Base-by-base conservation (phyloP, 495 filamentous ascomycete species). In the Amniculicola lignicola region DNA sequence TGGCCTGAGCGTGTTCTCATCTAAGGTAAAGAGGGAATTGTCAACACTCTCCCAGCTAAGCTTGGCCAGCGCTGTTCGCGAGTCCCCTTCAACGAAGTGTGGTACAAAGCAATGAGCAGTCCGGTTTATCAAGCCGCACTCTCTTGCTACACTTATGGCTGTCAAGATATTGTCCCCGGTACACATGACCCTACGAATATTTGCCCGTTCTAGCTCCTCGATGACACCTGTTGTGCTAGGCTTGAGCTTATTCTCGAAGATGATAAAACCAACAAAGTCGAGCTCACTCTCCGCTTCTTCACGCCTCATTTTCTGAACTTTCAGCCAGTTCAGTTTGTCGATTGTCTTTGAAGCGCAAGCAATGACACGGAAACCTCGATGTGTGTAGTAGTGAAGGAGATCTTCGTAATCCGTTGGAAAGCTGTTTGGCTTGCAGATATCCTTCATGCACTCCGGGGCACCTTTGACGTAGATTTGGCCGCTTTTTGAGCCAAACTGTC, bases 231-330 rank as follows among this genome's bases (percentile, higher is more conserved):
- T 74, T 4, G 90, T 96, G 28, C 78, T 86, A 16, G 85, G 81
- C 69, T 99, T 99, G 57, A 99, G 70, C 72, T 97, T 99, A 65
- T 99, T 99, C 69, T 99, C 92, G 66, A 99, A 99, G 27, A 99
- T 84, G 62, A 97, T 97, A 69, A 99, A 97, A 15, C 93, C 94
- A 37, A 92, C 73, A 59, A 99, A 96, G 15, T 87, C 80, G 3
- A 99, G 77, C 53, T 83, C 76, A 1, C 79, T 82, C 68, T 99
- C 94, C 15, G 87, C 90, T 36, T 95, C 86, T 11, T 79, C 69
- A 11, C 94, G 86, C 49, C 82, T 88, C 82, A 97, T 89, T 72
- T 93, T 95, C 66, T 96, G 90, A 11, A 89, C 85, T 68, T 90
- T 95, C 51, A 92, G 83, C 93, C 90, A 96, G 60, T 85, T 90